These are phyloP conservation scores for Daedaleopsis nitida DNA, from an alignment of 768 basidiomycete genomes.

Conservation along the genomic window DNA sequence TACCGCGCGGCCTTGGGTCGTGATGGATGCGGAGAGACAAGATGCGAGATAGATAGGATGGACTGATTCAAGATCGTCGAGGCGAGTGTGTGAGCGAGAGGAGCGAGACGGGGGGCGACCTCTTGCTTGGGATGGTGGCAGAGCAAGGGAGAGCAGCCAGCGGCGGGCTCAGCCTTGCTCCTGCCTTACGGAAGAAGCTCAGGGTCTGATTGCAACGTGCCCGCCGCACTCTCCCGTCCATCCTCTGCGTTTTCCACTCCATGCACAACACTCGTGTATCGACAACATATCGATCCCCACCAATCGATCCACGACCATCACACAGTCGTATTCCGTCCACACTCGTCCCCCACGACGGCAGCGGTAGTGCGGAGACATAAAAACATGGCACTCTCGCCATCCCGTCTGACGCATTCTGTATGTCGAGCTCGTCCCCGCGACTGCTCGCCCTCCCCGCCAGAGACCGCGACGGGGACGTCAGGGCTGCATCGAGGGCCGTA, in stretches of 20 bases:
- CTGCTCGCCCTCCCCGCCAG: no score
- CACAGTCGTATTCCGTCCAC: not conserved
- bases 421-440: not conserved
- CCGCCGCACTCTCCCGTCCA: constrained; percentile 27
- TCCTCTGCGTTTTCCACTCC: constrained; percentile 20
- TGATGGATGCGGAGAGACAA: constrained; percentile 40
- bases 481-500: not conserved
- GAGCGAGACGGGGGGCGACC: constrained; percentile 15
- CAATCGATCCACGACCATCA: constrained; percentile 5
- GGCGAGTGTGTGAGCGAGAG: constrained; percentile 20
- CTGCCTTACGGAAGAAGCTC: constrained; percentile 45
- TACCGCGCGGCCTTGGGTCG: constrained; percentile 56
- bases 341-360: not conserved
- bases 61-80: constrained; percentile 3
- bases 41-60: constrained; percentile 39
- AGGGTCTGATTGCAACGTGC: constrained; percentile 83
- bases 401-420: not conserved
- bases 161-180: constrained; percentile 59
- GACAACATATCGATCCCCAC: constrained; percentile 13
- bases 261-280: constrained; percentile 28
- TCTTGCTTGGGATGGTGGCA: constrained; percentile 18
- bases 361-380: no score
- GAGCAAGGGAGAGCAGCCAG: constrained; percentile 54
- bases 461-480: not conserved
- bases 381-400: no score